phyloP scores from a whole-genome alignment of 768 basidiomycete genomes.

The Ramaria sp. region DNA sequence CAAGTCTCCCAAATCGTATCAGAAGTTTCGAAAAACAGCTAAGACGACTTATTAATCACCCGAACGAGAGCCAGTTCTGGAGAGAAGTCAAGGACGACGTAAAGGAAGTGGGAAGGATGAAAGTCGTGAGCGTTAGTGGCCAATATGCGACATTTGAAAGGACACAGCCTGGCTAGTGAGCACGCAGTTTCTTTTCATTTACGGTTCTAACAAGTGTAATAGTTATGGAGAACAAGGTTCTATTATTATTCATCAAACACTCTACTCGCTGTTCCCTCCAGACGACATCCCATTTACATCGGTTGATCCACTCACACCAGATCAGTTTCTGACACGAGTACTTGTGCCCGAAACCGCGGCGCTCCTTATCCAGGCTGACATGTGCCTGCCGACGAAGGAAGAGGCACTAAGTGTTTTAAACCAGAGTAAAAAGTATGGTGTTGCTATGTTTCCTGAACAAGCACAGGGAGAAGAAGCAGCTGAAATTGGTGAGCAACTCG shows the following conservation, averaged over 20 bases:
- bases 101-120: constrained; percentile 51
- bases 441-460: constrained; percentile 72
- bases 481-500: constrained; percentile 27
- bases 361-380: constrained; percentile 75
- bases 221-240: constrained; percentile 86
- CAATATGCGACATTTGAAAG: constrained; percentile 75
- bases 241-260: constrained; percentile 65
- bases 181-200: neutral
- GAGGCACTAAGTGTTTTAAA: constrained; percentile 51
- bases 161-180: constrained; percentile 86
- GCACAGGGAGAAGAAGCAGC: constrained; percentile 24
- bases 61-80: constrained; percentile 54
- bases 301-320: constrained; percentile 53
- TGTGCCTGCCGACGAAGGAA: constrained; percentile 29
- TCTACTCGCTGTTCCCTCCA: constrained; percentile 67
- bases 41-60: constrained; percentile 40
- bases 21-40: constrained; percentile 36
- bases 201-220: neutral
- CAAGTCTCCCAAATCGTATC: constrained; percentile 41
- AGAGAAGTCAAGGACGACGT: constrained; percentile 51
- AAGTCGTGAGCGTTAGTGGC: constrained; percentile 54
- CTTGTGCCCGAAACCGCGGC: constrained; percentile 86
- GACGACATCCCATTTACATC: constrained; percentile 39
- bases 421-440: constrained; percentile 75
- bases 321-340: constrained; percentile 72